A percentile compares a stretch with the other conserved stretches of the same genome.
Evolutionary conservation across 2,329 filamentous ascomycete species (phyloP).

Genomic region (Colletotrichum salicis): DNA sequence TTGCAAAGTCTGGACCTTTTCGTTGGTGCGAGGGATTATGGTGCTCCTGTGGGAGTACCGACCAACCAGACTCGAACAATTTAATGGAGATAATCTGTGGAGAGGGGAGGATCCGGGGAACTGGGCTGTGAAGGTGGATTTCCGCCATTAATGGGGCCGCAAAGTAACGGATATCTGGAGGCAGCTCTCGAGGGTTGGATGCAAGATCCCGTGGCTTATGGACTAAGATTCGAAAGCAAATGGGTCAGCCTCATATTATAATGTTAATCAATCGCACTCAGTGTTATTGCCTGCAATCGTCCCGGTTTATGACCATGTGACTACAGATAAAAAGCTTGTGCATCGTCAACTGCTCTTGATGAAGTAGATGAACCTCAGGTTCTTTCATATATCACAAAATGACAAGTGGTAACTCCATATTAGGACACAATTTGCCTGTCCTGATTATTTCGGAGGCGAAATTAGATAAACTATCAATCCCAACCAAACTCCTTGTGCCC

Average conservation of each 20-base stretch:
- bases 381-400: too few relatives aligned
- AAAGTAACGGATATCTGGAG: background rate
- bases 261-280: too few relatives aligned
- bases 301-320: too few relatives aligned
- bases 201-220: background rate
- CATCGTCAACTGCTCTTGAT: too few relatives aligned
- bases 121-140: background rate
- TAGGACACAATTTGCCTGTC: too few relatives aligned
- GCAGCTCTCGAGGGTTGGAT: background rate
- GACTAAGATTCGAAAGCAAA: background rate
- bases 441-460: too few relatives aligned
- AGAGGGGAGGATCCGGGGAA: background rate
- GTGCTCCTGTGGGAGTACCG: constrained; percentile 31
- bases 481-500: too few relatives aligned
- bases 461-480: too few relatives aligned
- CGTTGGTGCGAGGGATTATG: constrained; percentile 36
- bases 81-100: background rate
- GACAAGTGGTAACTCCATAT: too few relatives aligned
- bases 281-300: too few relatives aligned
- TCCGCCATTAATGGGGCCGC: background rate
- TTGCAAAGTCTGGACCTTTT: constrained; percentile 37
- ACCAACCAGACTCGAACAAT: constrained; percentile 36
- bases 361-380: too few relatives aligned
- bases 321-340: too few relatives aligned
- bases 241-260: background rate